Evolutionary conservation across 257 asterid species (phyloP).

Genomic region (Cordia subcordata): DNA sequence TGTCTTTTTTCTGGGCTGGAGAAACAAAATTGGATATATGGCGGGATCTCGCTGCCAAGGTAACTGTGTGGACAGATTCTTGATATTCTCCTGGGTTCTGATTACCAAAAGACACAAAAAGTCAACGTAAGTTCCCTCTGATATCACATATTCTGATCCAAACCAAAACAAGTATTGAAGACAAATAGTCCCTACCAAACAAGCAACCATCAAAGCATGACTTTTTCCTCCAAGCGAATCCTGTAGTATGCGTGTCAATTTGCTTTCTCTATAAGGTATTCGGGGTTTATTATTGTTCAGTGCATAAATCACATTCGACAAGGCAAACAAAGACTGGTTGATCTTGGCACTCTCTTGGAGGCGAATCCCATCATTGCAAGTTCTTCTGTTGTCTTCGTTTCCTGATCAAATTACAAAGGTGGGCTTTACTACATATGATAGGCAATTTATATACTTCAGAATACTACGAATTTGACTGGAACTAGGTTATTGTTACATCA

Average conservation of each 20-base stretch:
- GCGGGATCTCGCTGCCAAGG: constrained; percentile 91
- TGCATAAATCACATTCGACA: constrained; percentile 86
- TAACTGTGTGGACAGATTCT: constrained; percentile 86
- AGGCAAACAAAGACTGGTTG: constrained; percentile 83
- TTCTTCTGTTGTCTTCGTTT: constrained; percentile 79
- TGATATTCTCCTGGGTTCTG: constrained; percentile 94
- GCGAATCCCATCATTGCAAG: constrained; percentile 76
- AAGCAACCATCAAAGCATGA: constrained; percentile 80
- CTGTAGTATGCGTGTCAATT: constrained; percentile 86
- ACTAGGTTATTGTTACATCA: neutral
- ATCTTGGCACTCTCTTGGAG: constrained; percentile 91
- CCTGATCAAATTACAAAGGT: constrained; percentile 35
- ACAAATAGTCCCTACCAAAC: constrained; percentile 51
- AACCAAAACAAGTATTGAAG: neutral
- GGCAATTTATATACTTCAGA: too few relatives aligned
- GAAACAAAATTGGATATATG: constrained; percentile 48
- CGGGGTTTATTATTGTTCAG: constrained; percentile 56
- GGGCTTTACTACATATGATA: neutral
- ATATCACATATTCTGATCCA: neutral
- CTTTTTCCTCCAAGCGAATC: constrained; percentile 96
- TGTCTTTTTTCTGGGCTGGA: constrained; percentile 39
- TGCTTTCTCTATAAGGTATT: constrained; percentile 87
- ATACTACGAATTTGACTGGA: neutral
- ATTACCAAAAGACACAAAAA: neutral
- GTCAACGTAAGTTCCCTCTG: neutral